Conservation (phyloP, 2,329 filamentous ascomycete species). For the Epichloe festucae region DNA sequence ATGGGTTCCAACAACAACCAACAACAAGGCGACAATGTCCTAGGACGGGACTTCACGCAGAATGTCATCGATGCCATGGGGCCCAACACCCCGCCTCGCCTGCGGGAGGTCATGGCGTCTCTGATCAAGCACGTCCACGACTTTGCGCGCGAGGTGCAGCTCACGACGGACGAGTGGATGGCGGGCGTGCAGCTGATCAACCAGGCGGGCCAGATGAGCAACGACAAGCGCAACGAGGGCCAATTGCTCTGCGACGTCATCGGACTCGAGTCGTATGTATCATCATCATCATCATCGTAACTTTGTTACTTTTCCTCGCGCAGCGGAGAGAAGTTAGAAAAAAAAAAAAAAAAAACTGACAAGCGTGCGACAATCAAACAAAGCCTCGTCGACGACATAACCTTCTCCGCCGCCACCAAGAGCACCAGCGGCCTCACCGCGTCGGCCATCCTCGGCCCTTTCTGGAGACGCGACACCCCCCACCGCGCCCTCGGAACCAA, state of each 20-base stretch:
- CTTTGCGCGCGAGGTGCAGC: conserved; percentile 66
- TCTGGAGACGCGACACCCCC: conserved; percentile 66
- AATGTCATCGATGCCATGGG: conserved; percentile 63
- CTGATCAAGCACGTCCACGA: conserved; percentile 68
- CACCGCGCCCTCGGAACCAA: conserved; percentile 53
- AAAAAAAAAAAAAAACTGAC: no score
- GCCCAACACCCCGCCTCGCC: conserved; percentile 54
- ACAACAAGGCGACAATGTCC: conserved; percentile 7
- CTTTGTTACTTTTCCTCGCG: no score
- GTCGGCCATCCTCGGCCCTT: conserved; percentile 72
- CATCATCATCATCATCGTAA: no score
- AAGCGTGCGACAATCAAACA: no score
- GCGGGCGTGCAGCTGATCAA: conserved; percentile 47
- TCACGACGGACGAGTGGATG: conserved; percentile 73
- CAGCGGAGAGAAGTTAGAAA: no score
- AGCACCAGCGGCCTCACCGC: conserved; percentile 43
- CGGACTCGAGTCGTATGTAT: conserved; percentile 51
- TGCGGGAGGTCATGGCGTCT: conserved; percentile 52
- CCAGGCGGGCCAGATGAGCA: conserved; percentile 55
- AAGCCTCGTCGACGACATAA: conserved; percentile 66
- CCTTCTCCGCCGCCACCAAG: conserved; percentile 43
- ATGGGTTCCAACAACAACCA: neutral
- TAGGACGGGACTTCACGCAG: conserved; percentile 49
- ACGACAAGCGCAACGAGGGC: conserved; percentile 57
- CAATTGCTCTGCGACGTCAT: conserved; percentile 62